These are phyloP conservation scores for Clarireedia homoeocarpa DNA, from an alignment of 2,329 filamentous ascomycete species.

Conservation along the genomic window DNA sequence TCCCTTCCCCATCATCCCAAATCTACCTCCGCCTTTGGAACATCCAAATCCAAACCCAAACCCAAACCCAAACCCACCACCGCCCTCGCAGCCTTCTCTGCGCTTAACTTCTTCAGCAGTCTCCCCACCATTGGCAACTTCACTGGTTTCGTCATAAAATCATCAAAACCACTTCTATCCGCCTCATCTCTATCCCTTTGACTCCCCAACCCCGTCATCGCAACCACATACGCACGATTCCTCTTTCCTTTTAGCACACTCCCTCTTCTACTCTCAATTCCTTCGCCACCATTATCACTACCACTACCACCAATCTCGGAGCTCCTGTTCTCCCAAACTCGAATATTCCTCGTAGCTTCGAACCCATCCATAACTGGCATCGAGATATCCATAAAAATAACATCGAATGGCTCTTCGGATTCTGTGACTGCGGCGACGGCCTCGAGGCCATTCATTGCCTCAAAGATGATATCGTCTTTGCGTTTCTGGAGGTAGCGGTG, in stretches of 20 bases:
- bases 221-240: slow-evolving; percentile 37
- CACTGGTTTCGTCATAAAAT: slow-evolving; percentile 47
- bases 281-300: not conserved
- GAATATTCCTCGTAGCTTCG: slow-evolving; percentile 40
- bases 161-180: slow-evolving; percentile 43
- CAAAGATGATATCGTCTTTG: slow-evolving; percentile 26
- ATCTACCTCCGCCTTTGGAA: not conserved
- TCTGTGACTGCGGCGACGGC: slow-evolving; percentile 29
- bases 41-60: not conserved
- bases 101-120: slow-evolving; percentile 14
- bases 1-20: not conserved
- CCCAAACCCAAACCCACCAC: not conserved
- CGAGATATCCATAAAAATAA: slow-evolving; percentile 44
- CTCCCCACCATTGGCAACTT: slow-evolving; percentile 18
- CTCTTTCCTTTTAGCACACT: not conserved
- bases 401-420: slow-evolving; percentile 29
- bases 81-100: slow-evolving; percentile 8
- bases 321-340: slow-evolving; percentile 16
- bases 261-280: not conserved
- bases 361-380: slow-evolving; percentile 48
- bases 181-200: slow-evolving; percentile 40
- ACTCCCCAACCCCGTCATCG: slow-evolving; percentile 43
- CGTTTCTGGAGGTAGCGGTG: slow-evolving; percentile 25
- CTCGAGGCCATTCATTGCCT: slow-evolving; percentile 37
- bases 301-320: not conserved